Percentiles rank a stretch among this genome's conserved stretches.
Evolutionary conservation across 495 filamentous ascomycete species (phyloP).

Genomic region (Pyrenopolyporus hunteri): DNA sequence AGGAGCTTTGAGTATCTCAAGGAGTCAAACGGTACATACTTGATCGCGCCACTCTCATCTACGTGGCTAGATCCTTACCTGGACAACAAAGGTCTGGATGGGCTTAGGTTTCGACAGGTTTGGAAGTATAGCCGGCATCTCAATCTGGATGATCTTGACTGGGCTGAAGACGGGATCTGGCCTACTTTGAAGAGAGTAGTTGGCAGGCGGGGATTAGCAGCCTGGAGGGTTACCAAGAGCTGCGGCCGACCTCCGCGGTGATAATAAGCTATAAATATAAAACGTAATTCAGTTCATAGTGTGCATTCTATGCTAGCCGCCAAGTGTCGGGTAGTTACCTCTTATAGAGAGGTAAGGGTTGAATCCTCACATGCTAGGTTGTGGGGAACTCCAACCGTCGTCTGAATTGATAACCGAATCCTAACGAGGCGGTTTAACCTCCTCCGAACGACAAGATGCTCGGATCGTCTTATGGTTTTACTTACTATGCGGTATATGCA

Average conservation of each 20-base stretch:
- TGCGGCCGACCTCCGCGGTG: conserved; percentile 38
- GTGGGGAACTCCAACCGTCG: too few relatives aligned
- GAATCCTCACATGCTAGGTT: too few relatives aligned
- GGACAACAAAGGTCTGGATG: conserved; percentile 52
- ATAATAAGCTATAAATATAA: conserved; percentile 18
- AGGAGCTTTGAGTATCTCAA: conserved; percentile 57
- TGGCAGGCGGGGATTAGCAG: conserved; percentile 77
- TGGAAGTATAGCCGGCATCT: conserved; percentile 79
- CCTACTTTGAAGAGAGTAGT: conserved; percentile 76
- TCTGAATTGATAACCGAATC: too few relatives aligned
- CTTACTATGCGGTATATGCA: too few relatives aligned
- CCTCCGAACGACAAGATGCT: too few relatives aligned
- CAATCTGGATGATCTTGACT: conserved; percentile 92
- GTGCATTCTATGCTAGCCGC: background rate
- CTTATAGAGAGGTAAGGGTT: too few relatives aligned
- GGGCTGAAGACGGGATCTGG: conserved; percentile 80
- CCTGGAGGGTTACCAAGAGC: conserved; percentile 75
- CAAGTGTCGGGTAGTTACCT: too few relatives aligned
- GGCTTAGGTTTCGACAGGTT: conserved; percentile 64
- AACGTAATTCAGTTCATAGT: background rate
- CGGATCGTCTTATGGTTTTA: too few relatives aligned
- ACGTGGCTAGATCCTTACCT: conserved; percentile 71
- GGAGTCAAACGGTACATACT: conserved; percentile 61
- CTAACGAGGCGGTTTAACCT: too few relatives aligned
- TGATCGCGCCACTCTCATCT: conserved; percentile 75